Base-by-base conservation (phyloP, 2,329 filamentous ascomycete genomes). In the Scytalidium sp. region DNA sequence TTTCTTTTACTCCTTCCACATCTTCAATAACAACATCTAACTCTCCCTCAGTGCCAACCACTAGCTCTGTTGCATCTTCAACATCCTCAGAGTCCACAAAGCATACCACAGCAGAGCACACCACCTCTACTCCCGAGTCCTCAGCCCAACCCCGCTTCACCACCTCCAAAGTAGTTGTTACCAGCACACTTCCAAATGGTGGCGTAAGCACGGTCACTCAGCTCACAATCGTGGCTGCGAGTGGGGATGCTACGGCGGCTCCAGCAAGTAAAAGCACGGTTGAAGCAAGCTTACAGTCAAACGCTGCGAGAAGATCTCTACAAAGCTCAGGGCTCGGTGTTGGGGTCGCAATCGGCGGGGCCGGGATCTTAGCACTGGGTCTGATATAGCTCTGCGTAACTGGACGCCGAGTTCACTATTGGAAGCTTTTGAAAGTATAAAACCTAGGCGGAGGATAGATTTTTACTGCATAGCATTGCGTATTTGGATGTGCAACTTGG, bases 171-270 rank as follows among this genome's bases (percentile, higher is more conserved):
- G 50, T 55, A n/a, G 53, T 63, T 10, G 60, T 48, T 39, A 63
- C 60, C 8, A 60, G 61, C 3, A 64, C 60, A 2, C 27, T 59
- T 7, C 45, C 59, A 8, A 54, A 58, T 43, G 62, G 62, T n/a
- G 51, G 49, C 1, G 47, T 55, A 11, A 54, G 50, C 15, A 62
- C 59, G 4, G 52, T 62, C 11, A 64, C 60, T 19, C 45, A 44
- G 9, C 17, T 58, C 19, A 64, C 60, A 1, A 49, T 64, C 19
- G 56, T 63, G 5, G 56, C 59, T n/a, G 60, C 56, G 25, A 47
- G 46, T 15, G 55, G 50, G 6, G 54, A 56, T 15, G 43, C 51
- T 22, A 53, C 54, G 3, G 51, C 43, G 3, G 42, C 42, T 3
- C 43, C 49, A 9, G 19, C 42, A 1, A 25, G 50, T 9, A 57